Evolutionary conservation across 805 yeast species (phyloP), one percentile per base, ranked within the genome.

Genomic region (Kregervanrija fluxuum): DNA sequence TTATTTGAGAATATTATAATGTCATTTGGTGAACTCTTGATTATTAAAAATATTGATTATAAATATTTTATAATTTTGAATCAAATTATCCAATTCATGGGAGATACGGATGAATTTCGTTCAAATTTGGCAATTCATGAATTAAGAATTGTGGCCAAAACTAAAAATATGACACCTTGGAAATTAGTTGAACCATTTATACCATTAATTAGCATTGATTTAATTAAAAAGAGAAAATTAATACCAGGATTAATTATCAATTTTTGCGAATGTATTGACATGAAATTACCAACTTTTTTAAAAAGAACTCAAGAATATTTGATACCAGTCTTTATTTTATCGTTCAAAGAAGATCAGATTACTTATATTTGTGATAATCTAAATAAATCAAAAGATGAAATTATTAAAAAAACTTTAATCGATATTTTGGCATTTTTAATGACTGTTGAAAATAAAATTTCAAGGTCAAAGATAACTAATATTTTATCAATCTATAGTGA

Each of bases 141-240:
- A 45, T 64, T 91, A 4, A 65, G 76, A 16, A 64, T 71, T 32
- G 71, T 85, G 11, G 82, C 96, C 0, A 54, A 65, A 13, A 67
- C 77, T 1, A 75, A 77, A 51, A 62, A 69, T 1, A 65, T 75
- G 33, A 77, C 95, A 0, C 82, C 95, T 0, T 89, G 91, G 77
- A 86, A 84, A 57, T 63, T 91, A 11, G 66, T 88, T 15, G 78
- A 85, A 8, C 95, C 96, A 0, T 85, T 78, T 48, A 72, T 93
- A 54, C 89, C 91, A 2, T 74, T 81, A 33, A 69, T 89, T 8
- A 75, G 90, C 34, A 74, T 79, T 37, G 73, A 74, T 17, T 70
- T 87, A 13, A 80, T 87, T 3, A 77, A 77, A 49, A 70, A 71
- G 37, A 56, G 77, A 37, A 64, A 66, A 6, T 62, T 69, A 3